Conservation (phyloP, 2,329 filamentous ascomycete species). For the Stachybotrys chlorohalonatus region DNA sequence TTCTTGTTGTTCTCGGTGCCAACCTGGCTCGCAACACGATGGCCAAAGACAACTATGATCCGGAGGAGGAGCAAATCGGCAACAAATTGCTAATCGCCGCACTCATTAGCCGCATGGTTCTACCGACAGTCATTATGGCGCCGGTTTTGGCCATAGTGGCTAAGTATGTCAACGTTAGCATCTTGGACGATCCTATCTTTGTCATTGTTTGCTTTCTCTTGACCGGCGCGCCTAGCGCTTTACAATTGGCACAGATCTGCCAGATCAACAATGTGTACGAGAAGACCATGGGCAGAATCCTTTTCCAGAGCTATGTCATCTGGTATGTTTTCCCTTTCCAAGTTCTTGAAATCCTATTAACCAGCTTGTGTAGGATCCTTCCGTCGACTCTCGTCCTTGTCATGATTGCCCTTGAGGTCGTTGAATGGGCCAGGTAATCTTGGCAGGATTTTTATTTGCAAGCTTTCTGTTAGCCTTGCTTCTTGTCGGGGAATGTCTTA, state of each 20-base stretch:
- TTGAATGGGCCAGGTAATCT: slow-evolving; percentile 64
- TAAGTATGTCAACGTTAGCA: slow-evolving; percentile 86
- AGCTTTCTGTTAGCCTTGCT: neutral
- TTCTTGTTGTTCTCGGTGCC: slow-evolving; percentile 88
- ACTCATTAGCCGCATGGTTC: slow-evolving; percentile 79
- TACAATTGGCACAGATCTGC: slow-evolving; percentile 96
- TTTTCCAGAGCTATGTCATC: slow-evolving; percentile 84
- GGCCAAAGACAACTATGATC: slow-evolving; percentile 54
- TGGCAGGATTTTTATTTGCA: too few relatives aligned
- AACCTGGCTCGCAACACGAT: slow-evolving; percentile 91
- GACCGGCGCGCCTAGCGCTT: slow-evolving; percentile 82
- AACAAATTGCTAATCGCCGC: slow-evolving; percentile 79
- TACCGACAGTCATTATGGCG: slow-evolving; percentile 87
- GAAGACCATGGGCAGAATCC: slow-evolving; percentile 80
- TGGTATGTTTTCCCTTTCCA: slow-evolving; percentile 52
- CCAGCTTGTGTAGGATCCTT: slow-evolving; percentile 57
- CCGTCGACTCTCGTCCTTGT: slow-evolving; percentile 87
- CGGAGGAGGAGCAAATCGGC: slow-evolving; percentile 60
- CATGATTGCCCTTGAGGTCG: slow-evolving; percentile 82
- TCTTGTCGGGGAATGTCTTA: too few relatives aligned
- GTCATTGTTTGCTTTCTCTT: slow-evolving; percentile 96
- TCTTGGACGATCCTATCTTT: slow-evolving; percentile 95
- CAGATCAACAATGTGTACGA: slow-evolving; percentile 97
- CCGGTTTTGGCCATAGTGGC: slow-evolving; percentile 79
- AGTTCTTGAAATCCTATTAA: slow-evolving; percentile 14